These are phyloP conservation scores for Rhynchospora pubera DNA, from an alignment of 176 grass and related monocot genomes.

Conservation along the genomic window DNA sequence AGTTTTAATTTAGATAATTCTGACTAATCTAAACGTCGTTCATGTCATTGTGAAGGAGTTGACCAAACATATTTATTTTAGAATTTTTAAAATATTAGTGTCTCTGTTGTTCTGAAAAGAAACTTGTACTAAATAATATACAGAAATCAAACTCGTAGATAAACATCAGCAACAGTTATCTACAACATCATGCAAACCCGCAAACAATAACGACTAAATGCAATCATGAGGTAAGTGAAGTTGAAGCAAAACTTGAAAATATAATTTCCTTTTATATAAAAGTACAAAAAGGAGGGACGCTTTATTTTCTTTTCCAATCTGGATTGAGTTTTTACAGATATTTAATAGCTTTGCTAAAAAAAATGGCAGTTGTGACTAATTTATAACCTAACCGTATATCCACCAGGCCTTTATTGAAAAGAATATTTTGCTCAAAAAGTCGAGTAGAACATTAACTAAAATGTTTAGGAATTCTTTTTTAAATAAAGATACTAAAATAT, in stretches of 20 bases:
- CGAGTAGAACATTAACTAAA: not conserved
- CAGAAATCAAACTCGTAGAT: not conserved
- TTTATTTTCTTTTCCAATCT: slow-evolving; percentile 12
- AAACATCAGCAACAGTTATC: slow-evolving; percentile 12
- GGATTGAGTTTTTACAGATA: not conserved
- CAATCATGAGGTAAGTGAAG: not conserved
- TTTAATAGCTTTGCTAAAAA: not conserved
- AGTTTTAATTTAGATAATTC: not conserved
- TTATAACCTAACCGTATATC: not conserved
- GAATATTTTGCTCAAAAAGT: not conserved
- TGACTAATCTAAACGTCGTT: not conserved
- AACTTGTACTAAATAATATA: slow-evolving; percentile 3
- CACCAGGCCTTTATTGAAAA: not conserved
- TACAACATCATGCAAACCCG: no score
- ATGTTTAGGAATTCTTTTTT: not conserved
- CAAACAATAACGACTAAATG: not conserved
- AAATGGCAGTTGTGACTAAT: not conserved
- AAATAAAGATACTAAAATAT: not conserved
- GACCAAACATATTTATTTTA: slow-evolving; percentile 3
- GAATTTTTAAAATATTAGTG: not conserved
- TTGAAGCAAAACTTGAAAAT: slow-evolving; percentile 19
- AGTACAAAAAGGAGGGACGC: not conserved
- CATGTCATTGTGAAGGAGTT: slow-evolving; percentile 14
- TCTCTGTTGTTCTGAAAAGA: not conserved
- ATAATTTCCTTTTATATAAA: not conserved